Evolutionary conservation across 495 filamentous ascomycete species (phyloP).

Genomic region (Podospora bellae-mahoneyi): DNA sequence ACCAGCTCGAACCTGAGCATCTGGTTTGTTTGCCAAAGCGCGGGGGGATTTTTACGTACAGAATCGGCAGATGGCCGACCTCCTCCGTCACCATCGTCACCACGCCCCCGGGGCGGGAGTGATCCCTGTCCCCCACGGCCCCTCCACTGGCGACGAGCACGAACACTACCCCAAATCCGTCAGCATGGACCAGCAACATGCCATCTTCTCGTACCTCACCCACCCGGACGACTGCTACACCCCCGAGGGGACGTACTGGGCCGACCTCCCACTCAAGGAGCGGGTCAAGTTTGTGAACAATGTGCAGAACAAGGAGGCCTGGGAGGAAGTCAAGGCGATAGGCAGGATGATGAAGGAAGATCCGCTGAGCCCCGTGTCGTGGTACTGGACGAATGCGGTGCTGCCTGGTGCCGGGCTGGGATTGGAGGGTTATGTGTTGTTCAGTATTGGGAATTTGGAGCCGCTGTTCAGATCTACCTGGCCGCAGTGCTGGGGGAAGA

Average conservation of each 20-base stretch:
- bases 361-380: conserved; percentile 72
- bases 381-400: conserved; percentile 83
- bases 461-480: conserved; percentile 70
- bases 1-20: background rate
- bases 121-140: conserved; percentile 49
- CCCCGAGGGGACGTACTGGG: conserved; percentile 80
- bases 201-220: conserved; percentile 69
- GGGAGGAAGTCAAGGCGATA: conserved; percentile 60
- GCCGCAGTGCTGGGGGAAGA: conserved; percentile 65
- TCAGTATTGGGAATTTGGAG: conserved; percentile 86
- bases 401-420: conserved; percentile 84
- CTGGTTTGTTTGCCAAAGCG: background rate
- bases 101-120: conserved; percentile 43
- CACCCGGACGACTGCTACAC: conserved; percentile 82
- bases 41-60: background rate
- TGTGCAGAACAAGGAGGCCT: conserved; percentile 62
- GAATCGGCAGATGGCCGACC: conserved; percentile 26
- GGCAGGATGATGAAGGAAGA: conserved; percentile 76
- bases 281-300: conserved; percentile 68
- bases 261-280: conserved; percentile 66
- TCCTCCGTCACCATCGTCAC: conserved; percentile 38
- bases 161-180: conserved; percentile 34
- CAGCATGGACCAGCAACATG: conserved; percentile 53
- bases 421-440: conserved; percentile 89
- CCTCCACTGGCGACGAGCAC: conserved; percentile 43